Evolutionary conservation across 805 yeast species (phyloP).

Genomic region (Yamadazyma insecticola): DNA sequence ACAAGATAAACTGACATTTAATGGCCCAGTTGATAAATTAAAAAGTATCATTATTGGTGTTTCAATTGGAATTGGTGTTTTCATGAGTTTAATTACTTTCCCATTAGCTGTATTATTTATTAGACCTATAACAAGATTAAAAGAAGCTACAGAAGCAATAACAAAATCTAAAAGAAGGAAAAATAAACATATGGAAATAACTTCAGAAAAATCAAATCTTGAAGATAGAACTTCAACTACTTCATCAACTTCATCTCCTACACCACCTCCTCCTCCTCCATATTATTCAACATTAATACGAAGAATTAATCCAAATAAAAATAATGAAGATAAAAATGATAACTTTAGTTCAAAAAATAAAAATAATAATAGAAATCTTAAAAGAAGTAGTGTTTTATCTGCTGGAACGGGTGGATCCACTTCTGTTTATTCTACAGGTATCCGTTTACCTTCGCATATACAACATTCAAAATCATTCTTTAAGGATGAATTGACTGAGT

Average conservation of each 20-base stretch:
- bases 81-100: conserved; percentile 71
- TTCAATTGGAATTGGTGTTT: conserved; percentile 71
- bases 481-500: conserved; percentile 81
- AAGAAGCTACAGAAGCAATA: conserved; percentile 75
- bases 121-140: conserved; percentile 72
- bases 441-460: conserved; percentile 34
- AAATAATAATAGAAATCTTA: not conserved
- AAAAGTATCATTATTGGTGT: conserved; percentile 72
- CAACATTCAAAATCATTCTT: conserved; percentile 43
- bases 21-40: conserved; percentile 57
- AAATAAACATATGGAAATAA: conserved; percentile 8
- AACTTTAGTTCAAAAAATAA: not conserved
- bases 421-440: conserved; percentile 39
- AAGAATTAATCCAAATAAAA: conserved; percentile 5
- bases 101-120: conserved; percentile 84
- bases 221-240: conserved; percentile 1
- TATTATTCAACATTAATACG: conserved; percentile 12
- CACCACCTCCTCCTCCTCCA: conserved; percentile 15
- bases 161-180: conserved; percentile 37
- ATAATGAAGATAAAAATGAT: conserved; percentile 1
- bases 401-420: conserved; percentile 24
- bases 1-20: conserved; percentile 55
- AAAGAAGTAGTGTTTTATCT: conserved; percentile 27
- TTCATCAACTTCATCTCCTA: conserved; percentile 3
- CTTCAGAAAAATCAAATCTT: conserved; percentile 1